Evolutionary conservation across 2,329 filamentous ascomycete genomes (phyloP), one percentile per base, ranked within the genome.

Genomic region (Curvularia spicifera): DNA sequence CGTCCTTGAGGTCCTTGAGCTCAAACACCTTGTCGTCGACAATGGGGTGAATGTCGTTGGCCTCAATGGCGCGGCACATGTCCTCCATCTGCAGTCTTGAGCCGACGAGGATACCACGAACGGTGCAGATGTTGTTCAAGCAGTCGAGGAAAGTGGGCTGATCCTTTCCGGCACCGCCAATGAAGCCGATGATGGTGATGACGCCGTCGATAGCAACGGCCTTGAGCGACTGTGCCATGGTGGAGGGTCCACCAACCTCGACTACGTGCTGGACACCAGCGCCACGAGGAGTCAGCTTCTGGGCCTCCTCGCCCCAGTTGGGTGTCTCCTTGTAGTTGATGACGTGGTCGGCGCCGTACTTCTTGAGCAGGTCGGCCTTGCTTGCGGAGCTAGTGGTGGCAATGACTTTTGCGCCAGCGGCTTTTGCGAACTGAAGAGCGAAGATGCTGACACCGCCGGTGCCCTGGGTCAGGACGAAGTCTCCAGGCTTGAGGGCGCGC

Each of bases 371-470:
- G 28, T 81, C 77, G 3, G 74, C 80, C 71, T 87, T 87, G 2
- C 75, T 74, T 0, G 73, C 67, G 0, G 80, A 82, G 1, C 82
- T 84, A 0, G 84, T 87, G 0, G 85, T 87, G 0, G 85, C 82
- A 53, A 87, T 85, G 50, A 87, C 84, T 6, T 71, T 79, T 0
- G 84, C 85, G 28, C 84, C 85, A 0, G 80, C 80, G 0, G 84
- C 83, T 56, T 81, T 81, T 29, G 81, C 81, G 58, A 83, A 82
- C 60, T 79, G 88, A n/a, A 90, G 73, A 3, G 83, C 88, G 57
- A 89, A 89, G 59, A 90, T 81, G 61, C 82, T 85, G 7, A 91
- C 88, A 57, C 88, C 88, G 20, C 89, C 88, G 0, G 87, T 90
- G n/a, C 88, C 89, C 74, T 90, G 87, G 1, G 87, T 87, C 33